phyloP scores from a whole-genome alignment of 495 filamentous ascomycete species.

The Lepraria neglecta region DNA sequence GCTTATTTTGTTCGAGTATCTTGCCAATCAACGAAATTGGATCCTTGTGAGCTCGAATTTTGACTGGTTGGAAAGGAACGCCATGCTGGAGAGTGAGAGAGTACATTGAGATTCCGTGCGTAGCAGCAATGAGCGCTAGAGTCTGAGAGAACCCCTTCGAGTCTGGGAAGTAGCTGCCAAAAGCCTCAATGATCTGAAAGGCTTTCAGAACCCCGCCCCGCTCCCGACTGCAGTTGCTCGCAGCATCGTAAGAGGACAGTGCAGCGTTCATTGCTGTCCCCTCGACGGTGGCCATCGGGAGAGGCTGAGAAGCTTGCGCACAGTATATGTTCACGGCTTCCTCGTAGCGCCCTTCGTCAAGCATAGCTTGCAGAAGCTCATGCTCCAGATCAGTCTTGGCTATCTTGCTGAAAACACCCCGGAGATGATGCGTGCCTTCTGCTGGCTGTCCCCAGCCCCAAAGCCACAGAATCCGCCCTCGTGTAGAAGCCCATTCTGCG shows the following conservation, averaged over 20 bases:
- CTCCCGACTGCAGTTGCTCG: slow-evolving; percentile 79
- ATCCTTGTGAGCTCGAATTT: slow-evolving; percentile 77
- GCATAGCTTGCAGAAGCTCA: slow-evolving; percentile 67
- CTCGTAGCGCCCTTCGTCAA: slow-evolving; percentile 61
- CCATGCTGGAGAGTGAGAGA: slow-evolving; percentile 84
- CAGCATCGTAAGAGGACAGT: slow-evolving; percentile 76
- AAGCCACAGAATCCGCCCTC: slow-evolving; percentile 73
- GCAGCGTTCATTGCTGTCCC: slow-evolving; percentile 60
- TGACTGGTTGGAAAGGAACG: slow-evolving; percentile 85
- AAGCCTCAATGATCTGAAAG: slow-evolving; percentile 71
- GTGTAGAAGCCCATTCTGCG: slow-evolving; percentile 57
- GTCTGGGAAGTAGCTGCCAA: slow-evolving; percentile 55
- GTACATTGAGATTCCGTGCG: slow-evolving; percentile 82
- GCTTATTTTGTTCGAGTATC: slow-evolving; percentile 79
- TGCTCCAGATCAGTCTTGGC: slow-evolving; percentile 57
- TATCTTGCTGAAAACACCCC: slow-evolving; percentile 68
- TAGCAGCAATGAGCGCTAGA: slow-evolving; percentile 70
- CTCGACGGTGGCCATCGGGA: slow-evolving; percentile 51
- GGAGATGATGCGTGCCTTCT: slow-evolving; percentile 29
- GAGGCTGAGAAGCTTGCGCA: slow-evolving; percentile 39
- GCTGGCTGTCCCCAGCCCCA: slow-evolving; percentile 64
- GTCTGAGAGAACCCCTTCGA: slow-evolving; percentile 52
- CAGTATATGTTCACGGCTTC: slow-evolving; percentile 66
- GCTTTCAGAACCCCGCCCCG: slow-evolving; percentile 79
- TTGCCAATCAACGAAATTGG: slow-evolving; percentile 77